Evolutionary conservation across 495 filamentous ascomycete species (phyloP).

Genomic region (Hypoxylon lienhwacheense): DNA sequence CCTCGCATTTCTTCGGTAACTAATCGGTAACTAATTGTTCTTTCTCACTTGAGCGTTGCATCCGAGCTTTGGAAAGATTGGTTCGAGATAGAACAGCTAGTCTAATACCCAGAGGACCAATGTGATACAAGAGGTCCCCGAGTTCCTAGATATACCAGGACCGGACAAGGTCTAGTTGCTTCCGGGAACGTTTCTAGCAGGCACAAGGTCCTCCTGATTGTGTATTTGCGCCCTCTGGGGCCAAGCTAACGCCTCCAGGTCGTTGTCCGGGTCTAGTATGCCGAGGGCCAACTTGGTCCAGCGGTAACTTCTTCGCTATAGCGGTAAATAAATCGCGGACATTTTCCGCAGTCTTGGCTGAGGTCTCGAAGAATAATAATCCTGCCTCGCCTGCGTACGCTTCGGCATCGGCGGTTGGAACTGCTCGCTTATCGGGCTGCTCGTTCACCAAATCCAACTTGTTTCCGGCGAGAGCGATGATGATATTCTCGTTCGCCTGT

Average conservation of each 20-base stretch:
- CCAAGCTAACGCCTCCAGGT: conserved; percentile 73
- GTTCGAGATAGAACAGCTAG: conserved; percentile 9
- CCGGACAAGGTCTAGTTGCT: conserved; percentile 6
- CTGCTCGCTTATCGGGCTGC: conserved; percentile 89
- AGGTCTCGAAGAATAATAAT: conserved; percentile 95
- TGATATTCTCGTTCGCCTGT: conserved; percentile 99
- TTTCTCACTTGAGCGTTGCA: background rate
- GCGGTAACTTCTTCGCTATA: conserved; percentile 93
- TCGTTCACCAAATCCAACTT: conserved; percentile 92
- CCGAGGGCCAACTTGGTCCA: conserved; percentile 90
- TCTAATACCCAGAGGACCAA: conserved; percentile 15
- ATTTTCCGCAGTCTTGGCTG: conserved; percentile 94
- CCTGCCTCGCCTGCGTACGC: conserved; percentile 92
- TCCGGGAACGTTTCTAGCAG: conserved; percentile 56
- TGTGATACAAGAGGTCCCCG: conserved; percentile 14
- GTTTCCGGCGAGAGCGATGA: conserved; percentile 97
- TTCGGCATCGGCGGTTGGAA: conserved; percentile 84
- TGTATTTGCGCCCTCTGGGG: conserved; percentile 74
- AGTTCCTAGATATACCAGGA: conserved; percentile 16
- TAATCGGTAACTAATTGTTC: background rate
- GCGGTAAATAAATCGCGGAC: conserved; percentile 96
- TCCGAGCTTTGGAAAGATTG: conserved; percentile 11
- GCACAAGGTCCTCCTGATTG: conserved; percentile 73
- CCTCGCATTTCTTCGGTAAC: conserved; percentile 1
- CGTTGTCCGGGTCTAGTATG: conserved; percentile 74